Percentiles rank a stretch among this genome's conserved stretches.
Evolutionary conservation across 306 rosid genomes (phyloP).

Genomic region (Ormosia semicastrata): DNA sequence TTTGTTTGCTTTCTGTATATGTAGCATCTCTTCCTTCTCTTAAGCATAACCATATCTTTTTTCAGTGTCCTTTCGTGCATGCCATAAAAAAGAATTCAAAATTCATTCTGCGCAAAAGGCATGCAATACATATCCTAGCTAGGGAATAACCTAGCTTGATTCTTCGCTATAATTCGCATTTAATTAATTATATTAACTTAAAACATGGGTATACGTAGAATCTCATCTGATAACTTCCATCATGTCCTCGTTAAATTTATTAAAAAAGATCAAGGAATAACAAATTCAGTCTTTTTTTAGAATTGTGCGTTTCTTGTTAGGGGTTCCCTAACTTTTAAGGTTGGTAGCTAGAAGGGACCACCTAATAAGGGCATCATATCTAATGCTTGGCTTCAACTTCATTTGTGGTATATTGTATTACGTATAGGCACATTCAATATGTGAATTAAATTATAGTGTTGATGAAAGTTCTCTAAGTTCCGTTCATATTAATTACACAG

Average conservation of each 20-base stretch:
- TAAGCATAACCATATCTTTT: not conserved
- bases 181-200: not conserved
- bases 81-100: not conserved
- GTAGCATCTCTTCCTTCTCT: constrained; percentile 22
- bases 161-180: not conserved
- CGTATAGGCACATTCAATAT: not conserved
- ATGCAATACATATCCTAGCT: not conserved
- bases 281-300: not conserved
- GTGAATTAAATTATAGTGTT: not conserved
- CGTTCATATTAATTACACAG: not conserved
- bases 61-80: not conserved
- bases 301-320: not conserved
- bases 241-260: not conserved
- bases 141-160: constrained; percentile 24
- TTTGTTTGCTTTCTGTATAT: not conserved
- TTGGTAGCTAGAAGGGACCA: constrained; percentile 2
- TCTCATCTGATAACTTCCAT: not conserved
- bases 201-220: not conserved
- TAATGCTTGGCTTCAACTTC: not conserved
- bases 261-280: not conserved
- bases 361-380: not conserved
- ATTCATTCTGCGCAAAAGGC: not conserved
- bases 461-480: not conserved
- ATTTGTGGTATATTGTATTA: not conserved
- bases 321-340: constrained; percentile 2